Percentiles rank a stretch among this genome's conserved stretches.
phyloP scores from a whole-genome alignment of 768 basidiomycete species.

The Suillus lakei region DNA sequence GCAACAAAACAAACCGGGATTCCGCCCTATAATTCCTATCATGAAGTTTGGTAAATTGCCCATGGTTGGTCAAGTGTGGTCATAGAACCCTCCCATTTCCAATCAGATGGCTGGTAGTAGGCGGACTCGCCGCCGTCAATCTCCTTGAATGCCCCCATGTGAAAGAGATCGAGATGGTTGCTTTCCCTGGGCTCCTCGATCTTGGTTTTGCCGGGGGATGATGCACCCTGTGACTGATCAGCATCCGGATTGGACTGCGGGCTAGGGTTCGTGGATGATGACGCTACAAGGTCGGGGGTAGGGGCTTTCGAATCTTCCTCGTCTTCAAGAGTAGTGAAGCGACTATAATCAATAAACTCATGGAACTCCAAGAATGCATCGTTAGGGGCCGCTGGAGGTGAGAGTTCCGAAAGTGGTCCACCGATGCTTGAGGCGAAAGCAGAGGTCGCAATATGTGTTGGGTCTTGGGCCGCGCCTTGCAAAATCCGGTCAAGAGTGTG shows the following conservation, averaged over 20 bases:
- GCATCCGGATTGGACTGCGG: constrained; percentile 75
- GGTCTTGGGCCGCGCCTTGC: constrained; percentile 56
- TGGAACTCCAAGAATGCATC: constrained; percentile 53
- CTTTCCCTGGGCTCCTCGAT: constrained; percentile 47
- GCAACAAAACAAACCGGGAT: constrained; percentile 18
- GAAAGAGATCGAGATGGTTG: constrained; percentile 52
- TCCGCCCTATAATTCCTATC: constrained; percentile 45
- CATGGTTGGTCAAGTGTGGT: constrained; percentile 67
- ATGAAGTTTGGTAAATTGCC: constrained; percentile 59
- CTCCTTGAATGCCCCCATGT: constrained; percentile 66
- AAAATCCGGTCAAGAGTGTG: constrained; percentile 67
- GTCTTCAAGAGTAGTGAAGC: constrained; percentile 53
- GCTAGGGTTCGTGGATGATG: constrained; percentile 77
- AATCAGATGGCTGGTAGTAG: constrained; percentile 59
- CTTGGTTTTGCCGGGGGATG: constrained; percentile 54
- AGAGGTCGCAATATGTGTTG: constrained; percentile 36
- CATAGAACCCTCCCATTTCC: constrained; percentile 81
- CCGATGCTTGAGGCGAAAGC: constrained; percentile 32
- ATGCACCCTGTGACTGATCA: constrained; percentile 49
- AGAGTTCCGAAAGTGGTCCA: constrained; percentile 38
- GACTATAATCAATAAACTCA: constrained; percentile 74
- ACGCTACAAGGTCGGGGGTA: constrained; percentile 73
- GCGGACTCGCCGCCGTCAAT: constrained; percentile 78
- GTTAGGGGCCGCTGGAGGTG: constrained; percentile 40
- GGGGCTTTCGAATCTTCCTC: constrained; percentile 72